Conservation (phyloP, 1,284 basidiomycete species). For the Mycosarcoma mackinlayi region DNA sequence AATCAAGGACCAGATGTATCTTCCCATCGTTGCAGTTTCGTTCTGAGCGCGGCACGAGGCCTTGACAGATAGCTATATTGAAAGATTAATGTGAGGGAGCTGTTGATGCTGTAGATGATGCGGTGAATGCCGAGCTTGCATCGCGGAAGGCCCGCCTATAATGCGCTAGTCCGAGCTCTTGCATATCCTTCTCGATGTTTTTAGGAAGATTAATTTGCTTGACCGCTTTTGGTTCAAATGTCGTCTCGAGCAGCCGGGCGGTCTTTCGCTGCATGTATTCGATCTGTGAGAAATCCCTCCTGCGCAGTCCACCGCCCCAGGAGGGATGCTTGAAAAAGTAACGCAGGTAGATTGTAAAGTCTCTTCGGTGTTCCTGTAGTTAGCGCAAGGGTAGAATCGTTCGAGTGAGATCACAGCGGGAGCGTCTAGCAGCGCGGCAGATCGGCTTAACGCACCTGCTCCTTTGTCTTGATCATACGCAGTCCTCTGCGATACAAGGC, state of each 20-base stretch:
- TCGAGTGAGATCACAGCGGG: no score
- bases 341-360: conserved; percentile 65
- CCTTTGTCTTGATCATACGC: conserved; percentile 59
- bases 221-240: conserved; percentile 57
- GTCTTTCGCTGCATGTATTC: conserved; percentile 65
- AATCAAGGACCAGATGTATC: no score
- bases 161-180: conserved; percentile 35
- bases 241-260: conserved; percentile 54
- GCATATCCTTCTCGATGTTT: conserved; percentile 46
- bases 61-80: no score
- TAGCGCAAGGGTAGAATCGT: background rate
- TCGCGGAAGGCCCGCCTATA: conserved; percentile 34
- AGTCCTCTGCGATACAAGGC: conserved; percentile 59
- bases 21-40: no score
- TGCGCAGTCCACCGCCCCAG: conserved; percentile 58
- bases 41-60: no score
- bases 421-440: no score
- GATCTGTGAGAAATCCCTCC: conserved; percentile 63
- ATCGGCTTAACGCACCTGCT: conserved; percentile 42
- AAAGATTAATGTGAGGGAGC: conserved; percentile 3
- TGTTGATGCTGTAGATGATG: conserved; percentile 12
- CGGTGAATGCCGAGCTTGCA: conserved; percentile 11
- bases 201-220: conserved; percentile 57
- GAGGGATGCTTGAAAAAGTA: conserved; percentile 65
- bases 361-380: conserved; percentile 50